Evolutionary conservation across 2,329 filamentous ascomycete species (phyloP), one percentile per base, ranked within the genome.

Genomic region (Paradendryphiella salina): DNA sequence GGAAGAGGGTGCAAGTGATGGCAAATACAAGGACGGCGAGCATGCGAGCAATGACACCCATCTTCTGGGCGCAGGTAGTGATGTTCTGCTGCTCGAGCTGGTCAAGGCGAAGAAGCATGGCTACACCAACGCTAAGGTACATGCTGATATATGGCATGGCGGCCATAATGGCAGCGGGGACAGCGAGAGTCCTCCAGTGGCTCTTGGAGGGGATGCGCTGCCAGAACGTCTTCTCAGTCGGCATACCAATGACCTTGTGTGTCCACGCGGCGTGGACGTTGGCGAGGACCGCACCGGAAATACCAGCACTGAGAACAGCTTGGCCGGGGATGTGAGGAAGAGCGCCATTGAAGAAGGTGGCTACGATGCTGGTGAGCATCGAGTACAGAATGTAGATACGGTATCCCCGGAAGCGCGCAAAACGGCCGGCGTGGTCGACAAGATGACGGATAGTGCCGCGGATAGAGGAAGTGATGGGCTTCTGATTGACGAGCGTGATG

Each of bases 201-300:
- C 79, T 79, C 70, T 85, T 83, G 37, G 84, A 75, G 13, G 88
- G 86, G 43, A 96, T 80, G 50, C 90, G 87, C 65, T 80, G 77
- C 78, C 87, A 90, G 61, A 73, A 67, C 38, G 76, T 76, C 70
- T 82, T 81, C 39, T 78, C 67, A 49, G 82, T 86, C 4, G 85
- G 84, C 45, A 84, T 79, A 1, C 89, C 86, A 67, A 96, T 91
- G 69, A 96, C 84, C 64, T 89, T 86, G 69, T 96, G 90, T 3
- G 91, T 89, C 90, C 91, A 96, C 45, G 84, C 82, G 60, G 92
- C 82, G 70, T 84, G 82, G 52, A 93, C 73, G 65, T 87, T 87
- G 31, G 87, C 82, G 26, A 89, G 77, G 15, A 82, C 72, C 17
- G 93, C 72, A 43, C 82, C 79, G 20, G 83, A 78, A 34, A 87